Percentiles rank a stretch among this genome's conserved stretches.
Evolutionary conservation across 805 yeast species (phyloP).

Genomic region (Cyberlindnera veronae): DNA sequence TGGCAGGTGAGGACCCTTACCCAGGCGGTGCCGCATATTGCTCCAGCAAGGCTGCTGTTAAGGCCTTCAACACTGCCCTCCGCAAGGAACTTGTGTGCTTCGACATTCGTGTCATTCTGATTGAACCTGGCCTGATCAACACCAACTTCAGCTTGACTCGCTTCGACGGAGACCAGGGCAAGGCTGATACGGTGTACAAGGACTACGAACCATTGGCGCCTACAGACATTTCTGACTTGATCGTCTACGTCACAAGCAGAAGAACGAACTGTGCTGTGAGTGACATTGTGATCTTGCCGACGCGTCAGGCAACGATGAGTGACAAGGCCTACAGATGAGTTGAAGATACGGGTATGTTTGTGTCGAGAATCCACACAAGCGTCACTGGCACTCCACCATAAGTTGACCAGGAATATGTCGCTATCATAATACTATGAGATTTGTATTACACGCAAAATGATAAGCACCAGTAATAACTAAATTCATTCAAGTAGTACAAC

Average conservation of each 20-base stretch:
- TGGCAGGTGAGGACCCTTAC: constrained; percentile 74
- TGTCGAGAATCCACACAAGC: too few species aligned
- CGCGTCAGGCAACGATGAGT: constrained; percentile 68
- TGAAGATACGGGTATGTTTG: too few species aligned
- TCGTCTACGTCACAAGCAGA: constrained; percentile 54
- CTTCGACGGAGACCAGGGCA: constrained; percentile 49
- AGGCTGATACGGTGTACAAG: constrained; percentile 53
- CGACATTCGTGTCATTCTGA: constrained; percentile 56
- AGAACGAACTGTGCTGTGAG: constrained; percentile 57
- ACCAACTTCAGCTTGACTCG: constrained; percentile 59
- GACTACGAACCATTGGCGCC: constrained; percentile 55
- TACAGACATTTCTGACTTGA: constrained; percentile 56
- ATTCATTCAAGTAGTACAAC: too few species aligned
- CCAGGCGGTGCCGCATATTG: constrained; percentile 64
- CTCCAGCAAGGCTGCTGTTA: constrained; percentile 70
- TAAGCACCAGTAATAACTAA: too few species aligned
- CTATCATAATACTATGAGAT: too few species aligned
- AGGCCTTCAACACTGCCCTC: constrained; percentile 62
- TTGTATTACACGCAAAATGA: too few species aligned
- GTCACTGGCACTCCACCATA: too few species aligned
- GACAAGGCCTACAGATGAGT: constrained; percentile 22
- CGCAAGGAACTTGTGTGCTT: constrained; percentile 72
- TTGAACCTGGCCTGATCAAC: constrained; percentile 66
- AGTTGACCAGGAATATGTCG: too few species aligned
- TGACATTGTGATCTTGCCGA: constrained; percentile 81